phyloP scores from a whole-genome alignment of 176 grass and related monocot species.

The Avena insularis region DNA sequence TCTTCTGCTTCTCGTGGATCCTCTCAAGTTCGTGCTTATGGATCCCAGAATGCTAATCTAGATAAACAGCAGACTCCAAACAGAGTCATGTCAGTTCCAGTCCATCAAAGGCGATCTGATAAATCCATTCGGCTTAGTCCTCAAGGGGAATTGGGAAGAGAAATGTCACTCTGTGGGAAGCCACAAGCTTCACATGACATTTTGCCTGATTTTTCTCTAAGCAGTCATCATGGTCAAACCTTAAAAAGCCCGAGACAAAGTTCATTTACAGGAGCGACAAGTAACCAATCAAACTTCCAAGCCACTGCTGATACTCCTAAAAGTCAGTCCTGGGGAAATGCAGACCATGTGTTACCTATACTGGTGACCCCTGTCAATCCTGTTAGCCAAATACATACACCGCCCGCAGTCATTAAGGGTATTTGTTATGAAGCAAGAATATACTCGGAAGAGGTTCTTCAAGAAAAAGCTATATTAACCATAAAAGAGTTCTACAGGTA shows the following conservation, averaged over 20 bases:
- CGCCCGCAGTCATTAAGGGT: constrained; percentile 28
- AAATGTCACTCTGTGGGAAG: constrained; percentile 69
- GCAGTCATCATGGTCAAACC: constrained; percentile 46
- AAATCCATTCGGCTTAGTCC: constrained; percentile 70
- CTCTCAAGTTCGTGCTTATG: constrained; percentile 47
- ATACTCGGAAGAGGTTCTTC: constrained; percentile 61
- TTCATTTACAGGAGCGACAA: constrained; percentile 25
- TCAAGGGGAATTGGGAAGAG: constrained; percentile 68
- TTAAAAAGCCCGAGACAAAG: constrained; percentile 26
- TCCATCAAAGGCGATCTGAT: constrained; percentile 65
- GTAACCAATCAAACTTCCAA: constrained; percentile 28
- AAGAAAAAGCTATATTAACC: constrained; percentile 86
- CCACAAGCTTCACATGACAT: constrained; percentile 48
- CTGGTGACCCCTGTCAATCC: constrained; percentile 3
- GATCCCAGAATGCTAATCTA: constrained; percentile 55
- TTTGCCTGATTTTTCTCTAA: constrained; percentile 39
- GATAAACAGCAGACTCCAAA: constrained; percentile 71
- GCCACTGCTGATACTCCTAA: constrained; percentile 13
- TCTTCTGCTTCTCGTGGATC: constrained; percentile 53
- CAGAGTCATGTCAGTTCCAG: constrained; percentile 50
- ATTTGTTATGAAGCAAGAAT: constrained; percentile 24
- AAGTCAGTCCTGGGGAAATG: constrained; percentile 36
- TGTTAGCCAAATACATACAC: constrained; percentile 38
- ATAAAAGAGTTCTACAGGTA: constrained; percentile 90
- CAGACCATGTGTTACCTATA: constrained; percentile 20